Percentiles rank a stretch among this genome's conserved stretches.
Evolutionary conservation across 2,329 filamentous ascomycete genomes (phyloP).

Genomic region (Gremmenia infestans): DNA sequence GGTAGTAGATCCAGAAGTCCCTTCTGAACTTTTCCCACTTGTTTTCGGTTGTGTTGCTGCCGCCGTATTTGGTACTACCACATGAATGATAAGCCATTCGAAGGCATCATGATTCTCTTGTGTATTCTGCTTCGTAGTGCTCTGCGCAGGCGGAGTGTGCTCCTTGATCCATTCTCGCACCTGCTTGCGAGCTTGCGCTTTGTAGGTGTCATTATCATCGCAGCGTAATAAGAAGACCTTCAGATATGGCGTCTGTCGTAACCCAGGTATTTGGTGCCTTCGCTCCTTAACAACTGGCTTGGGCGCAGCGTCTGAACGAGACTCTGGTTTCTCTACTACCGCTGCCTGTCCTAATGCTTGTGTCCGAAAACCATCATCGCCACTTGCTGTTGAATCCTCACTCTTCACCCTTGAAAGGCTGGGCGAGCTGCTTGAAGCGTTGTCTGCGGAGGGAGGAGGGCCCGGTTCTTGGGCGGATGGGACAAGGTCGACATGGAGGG

Average conservation of each 20-base stretch:
- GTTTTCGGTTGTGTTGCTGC: conserved; percentile 73
- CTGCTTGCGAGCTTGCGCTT: conserved; percentile 68
- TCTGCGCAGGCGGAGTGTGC: conserved; percentile 57
- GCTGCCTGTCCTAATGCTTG: conserved; percentile 43
- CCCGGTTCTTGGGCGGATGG: conserved; percentile 44
- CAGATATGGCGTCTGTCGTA: conserved; percentile 88
- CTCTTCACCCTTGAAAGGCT: conserved; percentile 33
- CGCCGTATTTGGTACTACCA: conserved; percentile 80
- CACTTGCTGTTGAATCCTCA: conserved; percentile 32
- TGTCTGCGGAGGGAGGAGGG: conserved; percentile 32
- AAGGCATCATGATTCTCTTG: conserved; percentile 95
- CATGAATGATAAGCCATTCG: conserved; percentile 91
- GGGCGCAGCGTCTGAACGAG: conserved; percentile 10
- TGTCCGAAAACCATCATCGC: conserved; percentile 58
- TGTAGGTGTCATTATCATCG: conserved; percentile 95
- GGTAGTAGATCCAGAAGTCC: conserved; percentile 47
- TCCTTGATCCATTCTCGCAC: conserved; percentile 89
- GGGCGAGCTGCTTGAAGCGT: conserved; percentile 29
- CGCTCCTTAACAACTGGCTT: conserved; percentile 47
- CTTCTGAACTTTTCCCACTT: conserved; percentile 44
- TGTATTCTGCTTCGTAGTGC: conserved; percentile 51
- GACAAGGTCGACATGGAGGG: conserved; percentile 83
- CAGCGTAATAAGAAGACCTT: conserved; percentile 87
- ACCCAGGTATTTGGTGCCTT: conserved; percentile 89
- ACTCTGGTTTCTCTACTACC: conserved; percentile 21